A percentile compares a stretch with the other conserved stretches of the same genome.
Evolutionary conservation across 176 grass and related monocot species (phyloP).

Genomic region (Elymus sibiricus): DNA sequence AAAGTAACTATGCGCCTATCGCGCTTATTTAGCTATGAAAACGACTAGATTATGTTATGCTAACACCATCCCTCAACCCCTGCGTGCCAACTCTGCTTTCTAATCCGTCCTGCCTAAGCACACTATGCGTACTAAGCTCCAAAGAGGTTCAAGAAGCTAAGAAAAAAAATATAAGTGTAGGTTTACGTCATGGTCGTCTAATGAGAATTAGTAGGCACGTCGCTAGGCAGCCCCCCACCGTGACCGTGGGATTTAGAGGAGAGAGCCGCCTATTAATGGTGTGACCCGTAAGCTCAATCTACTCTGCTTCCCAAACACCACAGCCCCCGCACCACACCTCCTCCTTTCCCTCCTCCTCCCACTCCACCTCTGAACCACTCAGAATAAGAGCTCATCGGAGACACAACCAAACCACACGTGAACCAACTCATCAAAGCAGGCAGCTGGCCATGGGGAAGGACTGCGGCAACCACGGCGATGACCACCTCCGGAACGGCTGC

Average conservation of each 20-base stretch:
- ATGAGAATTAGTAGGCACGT: not conserved
- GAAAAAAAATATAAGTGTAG: not conserved
- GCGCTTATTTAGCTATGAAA: too few species aligned
- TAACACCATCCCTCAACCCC: not conserved
- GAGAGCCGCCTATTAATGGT: not conserved
- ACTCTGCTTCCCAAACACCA: conserved; percentile 16
- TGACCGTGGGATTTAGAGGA: not conserved
- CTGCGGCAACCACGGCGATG: conserved; percentile 59
- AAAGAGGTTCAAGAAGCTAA: too few species aligned
- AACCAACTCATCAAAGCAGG: not conserved
- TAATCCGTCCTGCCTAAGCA: not conserved
- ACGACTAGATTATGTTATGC: too few species aligned
- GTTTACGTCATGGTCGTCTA: not conserved
- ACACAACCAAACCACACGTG: too few species aligned
- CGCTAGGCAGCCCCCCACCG: not conserved
- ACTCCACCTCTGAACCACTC: not conserved
- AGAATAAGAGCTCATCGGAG: not conserved
- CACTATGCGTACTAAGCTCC: too few species aligned
- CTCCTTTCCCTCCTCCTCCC: not conserved
- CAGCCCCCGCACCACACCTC: not conserved
- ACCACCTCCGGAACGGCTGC: conserved; percentile 26
- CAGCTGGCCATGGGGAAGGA: conserved; percentile 42
- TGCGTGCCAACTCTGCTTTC: not conserved
- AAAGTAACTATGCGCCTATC: too few species aligned
- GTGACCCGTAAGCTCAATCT: not conserved